These are phyloP conservation scores for Schizothecium vesticola DNA, from an alignment of 495 filamentous ascomycete species.

Conservation along the genomic window DNA sequence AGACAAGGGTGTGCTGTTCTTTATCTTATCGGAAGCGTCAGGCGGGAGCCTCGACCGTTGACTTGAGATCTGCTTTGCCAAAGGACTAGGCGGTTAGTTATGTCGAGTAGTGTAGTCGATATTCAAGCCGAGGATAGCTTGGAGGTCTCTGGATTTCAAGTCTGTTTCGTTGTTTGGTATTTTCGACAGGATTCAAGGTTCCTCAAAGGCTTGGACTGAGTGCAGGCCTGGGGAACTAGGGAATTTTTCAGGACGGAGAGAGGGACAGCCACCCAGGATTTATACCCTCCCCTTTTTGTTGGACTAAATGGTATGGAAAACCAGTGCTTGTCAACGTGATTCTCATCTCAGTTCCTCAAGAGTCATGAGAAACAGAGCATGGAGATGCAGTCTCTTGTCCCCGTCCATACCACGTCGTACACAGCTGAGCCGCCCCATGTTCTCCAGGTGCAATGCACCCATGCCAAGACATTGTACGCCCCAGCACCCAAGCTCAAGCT, in stretches of 20 bases:
- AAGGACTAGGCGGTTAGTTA: neutral
- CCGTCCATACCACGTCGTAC: neutral
- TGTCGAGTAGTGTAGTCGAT: neutral
- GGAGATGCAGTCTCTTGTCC: neutral
- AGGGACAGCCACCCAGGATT: neutral
- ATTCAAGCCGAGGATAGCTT: neutral
- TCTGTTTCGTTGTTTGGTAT: neutral
- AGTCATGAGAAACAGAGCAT: neutral
- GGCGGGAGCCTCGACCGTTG: neutral
- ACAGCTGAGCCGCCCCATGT: neutral
- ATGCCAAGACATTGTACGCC: neutral
- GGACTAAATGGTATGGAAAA: neutral
- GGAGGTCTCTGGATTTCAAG: neutral
- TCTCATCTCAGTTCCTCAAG: neutral
- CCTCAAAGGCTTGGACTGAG: neutral
- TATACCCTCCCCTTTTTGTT: neutral
- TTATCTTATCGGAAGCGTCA: slow-evolving; percentile 18
- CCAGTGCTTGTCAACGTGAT: neutral
- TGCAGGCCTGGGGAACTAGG: neutral
- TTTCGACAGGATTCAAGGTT: neutral
- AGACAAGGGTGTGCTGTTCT: neutral
- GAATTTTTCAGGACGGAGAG: neutral
- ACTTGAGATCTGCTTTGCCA: neutral
- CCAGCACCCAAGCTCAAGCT: neutral
- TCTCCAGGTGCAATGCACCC: neutral